Base-by-base conservation (phyloP, 306 rosid genomes). In the Lotus japonicus region DNA sequence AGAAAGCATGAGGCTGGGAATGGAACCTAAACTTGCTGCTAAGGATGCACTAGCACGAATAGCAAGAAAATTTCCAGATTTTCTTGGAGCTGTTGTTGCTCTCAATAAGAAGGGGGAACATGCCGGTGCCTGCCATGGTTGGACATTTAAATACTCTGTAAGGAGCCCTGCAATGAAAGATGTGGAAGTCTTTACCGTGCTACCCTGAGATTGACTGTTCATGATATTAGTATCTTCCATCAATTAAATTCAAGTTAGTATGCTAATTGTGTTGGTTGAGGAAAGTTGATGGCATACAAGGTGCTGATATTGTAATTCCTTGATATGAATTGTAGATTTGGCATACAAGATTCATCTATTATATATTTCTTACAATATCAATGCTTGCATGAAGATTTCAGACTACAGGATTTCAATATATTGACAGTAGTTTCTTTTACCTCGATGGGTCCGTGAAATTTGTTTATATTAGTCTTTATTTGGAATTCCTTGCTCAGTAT, bases 1-100 rank as follows among this genome's bases (percentile, higher is more conserved):
- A 72, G 97, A 94, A 84, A 94, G 95, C 70, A 86, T 94, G 99
- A 85, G 95, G 82, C 70, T 85, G 38, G 97, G 99, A 76, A 80
- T 94, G 89, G 96, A 84, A 46, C 99, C 97, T 12, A 70, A 85
- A 80, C 79, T 73, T 17, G 97, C 99, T 31, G 95, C 96, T 1
- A 58, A 76, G 76, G 95, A 94, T 69, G 97, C 97, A 53, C 83
- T 90, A 59, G 75, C 80, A 16, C 80, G 97, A 71, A 90, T 94
- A 43, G 86, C 86, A 0, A 78, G 86, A 55, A 94, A 76, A 41
- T 90, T 86, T 80, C 99, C 97, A 0, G 71, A 75, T 69, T 94
- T 90, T 46, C 45, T 88, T 15, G 99, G 99, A 43, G 99, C 97
- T 17, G 80, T 88, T 35, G 88, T 94, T 68, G 99, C 99, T 39